phyloP scores from a whole-genome alignment of 2,329 filamentous ascomycete species.

The Penicillium rolfsii region DNA sequence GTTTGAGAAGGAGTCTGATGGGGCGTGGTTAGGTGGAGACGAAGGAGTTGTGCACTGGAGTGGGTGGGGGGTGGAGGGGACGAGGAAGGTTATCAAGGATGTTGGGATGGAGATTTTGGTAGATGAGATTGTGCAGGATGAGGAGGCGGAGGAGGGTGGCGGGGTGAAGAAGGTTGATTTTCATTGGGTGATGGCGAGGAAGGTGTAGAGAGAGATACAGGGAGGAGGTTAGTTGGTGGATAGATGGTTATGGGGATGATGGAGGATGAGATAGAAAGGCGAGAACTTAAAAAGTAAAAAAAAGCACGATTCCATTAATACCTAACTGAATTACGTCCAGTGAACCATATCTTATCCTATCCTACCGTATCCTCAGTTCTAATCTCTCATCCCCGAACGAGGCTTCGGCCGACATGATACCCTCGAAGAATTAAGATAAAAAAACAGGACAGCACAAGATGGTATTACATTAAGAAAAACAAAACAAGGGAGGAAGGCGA shows the following conservation, averaged over 20 bases:
- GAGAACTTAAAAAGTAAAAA: background rate
- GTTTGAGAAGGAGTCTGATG: constrained; percentile 21
- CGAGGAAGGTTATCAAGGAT: constrained; percentile 30
- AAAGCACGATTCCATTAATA: constrained; percentile 23
- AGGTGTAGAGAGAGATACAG: background rate
- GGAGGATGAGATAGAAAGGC: background rate
- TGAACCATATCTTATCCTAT: constrained; percentile 7
- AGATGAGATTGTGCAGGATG: constrained; percentile 30
- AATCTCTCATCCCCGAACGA: constrained; percentile 1
- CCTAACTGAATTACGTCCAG: constrained; percentile 26
- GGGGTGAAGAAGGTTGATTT: constrained; percentile 18
- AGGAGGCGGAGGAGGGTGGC: constrained; percentile 23
- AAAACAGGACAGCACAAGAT: constrained; percentile 27
- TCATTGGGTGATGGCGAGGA: constrained; percentile 26
- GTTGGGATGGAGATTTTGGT: constrained; percentile 28
- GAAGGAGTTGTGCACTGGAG: constrained; percentile 46
- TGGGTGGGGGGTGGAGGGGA: constrained; percentile 43
- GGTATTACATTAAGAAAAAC: constrained; percentile 32
- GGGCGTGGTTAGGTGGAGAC: constrained; percentile 40
- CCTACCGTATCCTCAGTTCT: constrained; percentile 10
- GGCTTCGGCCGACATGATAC: constrained; percentile 2
- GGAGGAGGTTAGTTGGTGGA: background rate
- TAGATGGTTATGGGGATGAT: background rate
- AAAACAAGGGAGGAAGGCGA: constrained; percentile 5
- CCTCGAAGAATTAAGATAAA: constrained; percentile 7